Base-by-base conservation (phyloP, 768 basidiomycete genomes). In the Galerina marginata region DNA sequence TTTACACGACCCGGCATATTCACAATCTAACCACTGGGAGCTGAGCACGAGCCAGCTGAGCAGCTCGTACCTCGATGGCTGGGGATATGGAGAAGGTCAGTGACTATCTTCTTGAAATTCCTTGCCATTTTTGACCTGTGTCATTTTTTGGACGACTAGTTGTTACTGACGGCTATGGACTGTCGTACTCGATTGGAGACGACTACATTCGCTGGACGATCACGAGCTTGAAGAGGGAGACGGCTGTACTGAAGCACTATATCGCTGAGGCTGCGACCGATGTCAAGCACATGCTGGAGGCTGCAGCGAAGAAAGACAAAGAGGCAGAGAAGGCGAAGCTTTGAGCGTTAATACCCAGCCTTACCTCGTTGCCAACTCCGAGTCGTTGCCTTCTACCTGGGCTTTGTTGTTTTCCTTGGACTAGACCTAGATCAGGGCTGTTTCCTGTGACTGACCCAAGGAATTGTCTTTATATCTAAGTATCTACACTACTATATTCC, bases 81-180 rank as follows among this genome's bases (percentile, higher is more conserved):
- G 96, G 96, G 97, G 96, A 12, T 98, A 98, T 71, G 95, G 95
- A 7, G 93, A 96, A 83, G 92, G 92, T 93, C 59, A 64, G 83
- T 74, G 39, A 44, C 53, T 15, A 37, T 60, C 25, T 42, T 54
- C 54, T 37, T 20, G 40, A 42, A 25, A 57, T 56, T 36, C 7
- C 45, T 26, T n/a, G n/a, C 6, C 12, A 42, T 36, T 65, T 0
- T 47, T 52, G n/a, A 15, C 12, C 7, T 11, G 15, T 45, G 5
- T 9, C 56, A 39, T 59, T 61, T 20, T 55, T 54, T 16, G 43
- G 14, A 60, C 2, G 33, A 23, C 11, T 42, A 91, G 96, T 99
- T 29, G 95, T 97, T 0, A 83, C 87, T 1, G 93, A 96, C 64
- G 96, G 96, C 3, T 96, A 93, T 68, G 96, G 96, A 16, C 75